Evolutionary conservation across 2,329 filamentous ascomycete genomes (phyloP).

Genomic region (Pseudopithomyces chartarum): DNA sequence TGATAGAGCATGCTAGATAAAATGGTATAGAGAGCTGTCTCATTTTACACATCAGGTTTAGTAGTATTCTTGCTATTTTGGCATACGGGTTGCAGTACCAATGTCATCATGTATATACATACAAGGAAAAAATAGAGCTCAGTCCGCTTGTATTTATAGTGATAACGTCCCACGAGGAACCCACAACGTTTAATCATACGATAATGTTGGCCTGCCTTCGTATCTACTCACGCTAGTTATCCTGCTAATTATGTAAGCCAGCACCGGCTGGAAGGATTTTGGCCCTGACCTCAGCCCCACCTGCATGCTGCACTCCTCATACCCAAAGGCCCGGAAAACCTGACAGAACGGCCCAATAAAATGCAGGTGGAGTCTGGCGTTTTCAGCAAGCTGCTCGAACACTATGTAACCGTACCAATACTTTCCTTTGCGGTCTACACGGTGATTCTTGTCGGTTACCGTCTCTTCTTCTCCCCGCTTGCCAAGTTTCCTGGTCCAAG

Average conservation of each 20-base stretch:
- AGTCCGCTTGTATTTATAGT: too few relatives aligned
- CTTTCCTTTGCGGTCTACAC: not conserved
- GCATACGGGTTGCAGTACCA: too few relatives aligned
- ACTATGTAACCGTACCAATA: not conserved
- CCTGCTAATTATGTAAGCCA: not conserved
- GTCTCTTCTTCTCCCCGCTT: conserved; percentile 24
- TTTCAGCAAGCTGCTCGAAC: not conserved
- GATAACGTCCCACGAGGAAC: too few relatives aligned
- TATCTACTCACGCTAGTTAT: not conserved
- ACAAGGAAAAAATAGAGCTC: too few relatives aligned
- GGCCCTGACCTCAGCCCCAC: not conserved
- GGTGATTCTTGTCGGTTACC: conserved; percentile 7
- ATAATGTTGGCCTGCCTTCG: too few relatives aligned
- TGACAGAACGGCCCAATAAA: not conserved
- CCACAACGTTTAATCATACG: too few relatives aligned
- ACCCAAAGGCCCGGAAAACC: conserved; percentile 3
- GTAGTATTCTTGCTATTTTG: too few relatives aligned
- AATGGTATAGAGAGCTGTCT: too few relatives aligned
- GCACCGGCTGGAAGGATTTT: not conserved
- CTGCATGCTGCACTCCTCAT: not conserved
- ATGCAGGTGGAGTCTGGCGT: conserved; percentile 3
- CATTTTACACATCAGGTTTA: too few relatives aligned
- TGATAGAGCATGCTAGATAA: too few relatives aligned
- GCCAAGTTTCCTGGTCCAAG: conserved; percentile 31
- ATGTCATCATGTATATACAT: too few relatives aligned